Conservation (phyloP, 495 filamentous ascomycete species). For the Xylaria acuta region DNA sequence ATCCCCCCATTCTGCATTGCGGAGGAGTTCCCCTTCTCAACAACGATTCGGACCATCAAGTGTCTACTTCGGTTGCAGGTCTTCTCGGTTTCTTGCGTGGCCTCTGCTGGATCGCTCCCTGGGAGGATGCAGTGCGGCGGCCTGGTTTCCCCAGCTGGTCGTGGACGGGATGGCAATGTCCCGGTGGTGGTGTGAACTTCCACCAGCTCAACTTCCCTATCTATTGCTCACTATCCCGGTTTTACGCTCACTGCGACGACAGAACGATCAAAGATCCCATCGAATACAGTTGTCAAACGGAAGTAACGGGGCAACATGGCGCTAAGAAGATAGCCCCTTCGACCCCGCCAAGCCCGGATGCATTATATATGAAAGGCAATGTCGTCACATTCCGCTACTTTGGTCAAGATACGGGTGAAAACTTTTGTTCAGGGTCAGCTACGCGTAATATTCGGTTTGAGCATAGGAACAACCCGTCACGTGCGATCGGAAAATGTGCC, state of each 20-base stretch:
- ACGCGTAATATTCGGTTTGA: not conserved
- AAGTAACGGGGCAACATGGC: not conserved
- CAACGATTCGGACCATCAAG: not conserved
- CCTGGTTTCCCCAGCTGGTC: conserved; percentile 18
- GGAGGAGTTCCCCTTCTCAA: not conserved
- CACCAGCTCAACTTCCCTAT: not conserved
- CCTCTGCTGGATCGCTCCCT: not conserved
- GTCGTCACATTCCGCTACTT: not conserved
- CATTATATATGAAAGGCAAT: not conserved
- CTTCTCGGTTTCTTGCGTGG: conserved; percentile 1
- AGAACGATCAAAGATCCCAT: not conserved
- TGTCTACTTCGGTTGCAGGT: not conserved
- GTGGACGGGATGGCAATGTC: conserved; percentile 15
- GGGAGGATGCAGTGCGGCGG: not conserved
- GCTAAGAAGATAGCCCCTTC: not conserved
- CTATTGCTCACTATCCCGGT: not conserved
- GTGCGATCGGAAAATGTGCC: not conserved
- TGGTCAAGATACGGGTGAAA: not conserved
- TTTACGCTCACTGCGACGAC: not conserved
- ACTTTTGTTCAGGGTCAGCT: not conserved
- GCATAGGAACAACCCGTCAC: not conserved
- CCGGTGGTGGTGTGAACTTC: not conserved
- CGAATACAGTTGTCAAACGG: not conserved
- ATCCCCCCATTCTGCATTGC: not conserved
- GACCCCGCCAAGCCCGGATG: not conserved